phyloP scores from a whole-genome alignment of 768 basidiomycete species.

The Sistotremastrum suecicum region DNA sequence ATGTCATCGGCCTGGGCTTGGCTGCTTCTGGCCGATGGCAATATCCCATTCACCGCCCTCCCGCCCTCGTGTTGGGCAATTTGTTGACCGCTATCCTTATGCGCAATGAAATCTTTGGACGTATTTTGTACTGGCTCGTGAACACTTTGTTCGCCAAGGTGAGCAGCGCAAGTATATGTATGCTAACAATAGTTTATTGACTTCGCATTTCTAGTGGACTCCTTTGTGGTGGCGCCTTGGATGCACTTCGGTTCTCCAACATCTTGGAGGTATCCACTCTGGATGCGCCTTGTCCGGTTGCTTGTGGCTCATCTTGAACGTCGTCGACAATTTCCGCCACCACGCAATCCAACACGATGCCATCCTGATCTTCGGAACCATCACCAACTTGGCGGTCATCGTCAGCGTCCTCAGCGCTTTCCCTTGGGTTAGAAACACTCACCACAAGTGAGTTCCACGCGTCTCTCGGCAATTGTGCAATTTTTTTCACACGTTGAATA shows the following conservation, averaged over 20 bases:
- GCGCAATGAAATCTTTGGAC: conserved; percentile 73
- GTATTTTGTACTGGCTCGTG: conserved; percentile 54
- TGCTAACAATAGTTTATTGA: not conserved
- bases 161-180: conserved; percentile 4
- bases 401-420: conserved; percentile 52
- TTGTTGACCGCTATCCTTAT: conserved; percentile 58
- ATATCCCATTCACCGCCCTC: conserved; percentile 51
- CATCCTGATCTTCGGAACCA: conserved; percentile 44
- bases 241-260: conserved; percentile 63
- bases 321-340: conserved; percentile 39
- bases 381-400: conserved; percentile 42
- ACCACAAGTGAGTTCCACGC: conserved; percentile 50
- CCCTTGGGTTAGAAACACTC: conserved; percentile 68
- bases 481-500: conserved; percentile 1
- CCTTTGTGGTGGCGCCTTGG: conserved; percentile 59
- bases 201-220: conserved; percentile 36
- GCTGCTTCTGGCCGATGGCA: conserved; percentile 52
- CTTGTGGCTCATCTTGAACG: conserved; percentile 52
- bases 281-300: conserved; percentile 62
- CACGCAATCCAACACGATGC: conserved; percentile 37
- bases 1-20: conserved; percentile 43
- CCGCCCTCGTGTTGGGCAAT: conserved; percentile 65
- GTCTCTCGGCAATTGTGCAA: not conserved
- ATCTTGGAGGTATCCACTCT: conserved; percentile 69
- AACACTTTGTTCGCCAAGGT: conserved; percentile 73